Percentiles rank a stretch among this genome's conserved stretches.
phyloP scores from a whole-genome alignment of 345 rosid genomes.

The Brassica rapa region DNA sequence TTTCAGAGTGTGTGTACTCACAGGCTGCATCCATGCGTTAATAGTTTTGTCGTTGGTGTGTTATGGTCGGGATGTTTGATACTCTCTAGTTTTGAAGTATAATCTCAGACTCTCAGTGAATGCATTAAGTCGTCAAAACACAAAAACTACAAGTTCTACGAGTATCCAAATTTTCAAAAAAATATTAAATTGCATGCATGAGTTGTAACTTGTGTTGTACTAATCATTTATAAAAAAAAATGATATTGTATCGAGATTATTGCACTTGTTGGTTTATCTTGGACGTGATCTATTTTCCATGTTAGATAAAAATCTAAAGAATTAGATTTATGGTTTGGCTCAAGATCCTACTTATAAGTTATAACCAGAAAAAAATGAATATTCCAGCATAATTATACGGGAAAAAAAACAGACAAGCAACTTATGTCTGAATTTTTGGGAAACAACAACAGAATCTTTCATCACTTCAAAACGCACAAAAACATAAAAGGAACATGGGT shows the following conservation, averaged over 20 bases:
- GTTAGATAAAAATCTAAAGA: background rate
- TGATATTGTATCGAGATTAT: background rate
- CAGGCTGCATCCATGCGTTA: no score
- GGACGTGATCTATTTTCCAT: background rate
- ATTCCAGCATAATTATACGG: background rate
- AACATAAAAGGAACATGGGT: background rate
- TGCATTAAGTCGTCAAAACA: no score
- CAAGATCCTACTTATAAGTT: background rate
- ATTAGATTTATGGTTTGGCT: background rate
- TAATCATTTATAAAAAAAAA: background rate
- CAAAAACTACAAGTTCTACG: no score
- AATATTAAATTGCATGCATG: no score
- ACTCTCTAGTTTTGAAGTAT: no score
- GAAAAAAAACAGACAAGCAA: background rate
- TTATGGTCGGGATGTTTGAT: no score
- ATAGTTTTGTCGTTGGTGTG: slow-evolving; percentile 54
- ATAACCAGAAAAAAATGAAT: background rate
- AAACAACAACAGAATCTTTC: background rate
- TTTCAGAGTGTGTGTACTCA: no score
- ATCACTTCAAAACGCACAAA: no score
- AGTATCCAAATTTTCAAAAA: no score
- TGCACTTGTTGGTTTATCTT: background rate
- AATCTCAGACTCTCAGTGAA: no score
- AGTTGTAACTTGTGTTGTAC: no score
- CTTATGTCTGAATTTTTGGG: background rate